phyloP scores from a whole-genome alignment of 805 yeast genomes.

The Torulaspora delbrueckii region DNA sequence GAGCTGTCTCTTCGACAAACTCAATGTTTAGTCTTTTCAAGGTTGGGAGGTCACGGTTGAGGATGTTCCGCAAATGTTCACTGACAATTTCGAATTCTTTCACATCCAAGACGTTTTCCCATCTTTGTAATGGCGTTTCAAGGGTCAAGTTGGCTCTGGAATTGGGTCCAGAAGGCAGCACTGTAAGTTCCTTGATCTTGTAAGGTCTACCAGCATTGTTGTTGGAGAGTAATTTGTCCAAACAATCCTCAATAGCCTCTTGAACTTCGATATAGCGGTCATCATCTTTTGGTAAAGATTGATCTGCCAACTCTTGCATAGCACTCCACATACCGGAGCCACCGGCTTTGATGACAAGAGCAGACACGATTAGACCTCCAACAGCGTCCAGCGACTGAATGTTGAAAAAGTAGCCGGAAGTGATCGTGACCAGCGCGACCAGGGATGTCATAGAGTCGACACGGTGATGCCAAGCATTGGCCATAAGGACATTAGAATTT shows the following conservation, averaged over 20 bases:
- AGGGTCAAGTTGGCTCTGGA: slow-evolving; percentile 36
- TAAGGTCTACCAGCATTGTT: slow-evolving; percentile 40
- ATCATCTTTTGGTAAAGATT: slow-evolving; percentile 51
- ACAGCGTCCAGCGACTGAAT: slow-evolving; percentile 85
- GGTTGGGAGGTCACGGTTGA: slow-evolving; percentile 40
- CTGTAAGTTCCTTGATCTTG: slow-evolving; percentile 39
- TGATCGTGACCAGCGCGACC: slow-evolving; percentile 84
- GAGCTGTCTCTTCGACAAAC: slow-evolving; percentile 35
- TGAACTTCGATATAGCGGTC: slow-evolving; percentile 45
- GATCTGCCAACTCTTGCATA: slow-evolving; percentile 72
- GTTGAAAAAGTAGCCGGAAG: slow-evolving; percentile 74
- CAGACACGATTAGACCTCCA: slow-evolving; percentile 86
- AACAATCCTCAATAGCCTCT: slow-evolving; percentile 36
- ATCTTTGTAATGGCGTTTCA: slow-evolving; percentile 42
- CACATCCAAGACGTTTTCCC: slow-evolving; percentile 41
- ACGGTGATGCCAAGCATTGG: slow-evolving; percentile 99
- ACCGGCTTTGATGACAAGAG: slow-evolving; percentile 80
- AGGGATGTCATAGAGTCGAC: slow-evolving; percentile 89
- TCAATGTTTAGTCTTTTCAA: slow-evolving; percentile 42
- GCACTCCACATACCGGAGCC: slow-evolving; percentile 65
- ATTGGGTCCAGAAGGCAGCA: slow-evolving; percentile 57
- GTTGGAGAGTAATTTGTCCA: slow-evolving; percentile 37
- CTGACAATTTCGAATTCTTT: slow-evolving; percentile 42
- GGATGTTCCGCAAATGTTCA: slow-evolving; percentile 33
- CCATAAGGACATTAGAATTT: slow-evolving; percentile 84